Evolutionary conservation across 768 basidiomycete genomes (phyloP), one percentile per base, ranked within the genome.

Genomic region (Pleurotus djamor): DNA sequence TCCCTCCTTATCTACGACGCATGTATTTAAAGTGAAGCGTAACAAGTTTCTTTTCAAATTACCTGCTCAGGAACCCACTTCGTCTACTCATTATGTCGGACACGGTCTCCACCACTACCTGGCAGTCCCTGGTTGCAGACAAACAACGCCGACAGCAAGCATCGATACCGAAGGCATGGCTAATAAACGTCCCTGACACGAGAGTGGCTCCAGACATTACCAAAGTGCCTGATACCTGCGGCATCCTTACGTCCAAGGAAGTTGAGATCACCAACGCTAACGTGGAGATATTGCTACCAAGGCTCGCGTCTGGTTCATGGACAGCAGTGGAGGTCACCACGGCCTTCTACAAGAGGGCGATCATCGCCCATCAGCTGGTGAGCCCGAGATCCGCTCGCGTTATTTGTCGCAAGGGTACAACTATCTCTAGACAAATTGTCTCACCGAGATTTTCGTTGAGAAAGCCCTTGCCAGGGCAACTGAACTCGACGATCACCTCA

Each of bases 391-490:
- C 21, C 21, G 21, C 3, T 28, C 44, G 16, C 5, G 16, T 47
- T 47, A 47, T 47, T 14, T 9, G 10, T n/a, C 45, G 9, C 16
- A 12, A 37, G 37, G 35, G 41, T 36, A 17, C 45, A 17, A 21
- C 48, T 17, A 49, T 17, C 38, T 52, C 48, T 65, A 91, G 89
- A 85, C 84, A 4, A 92, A 92, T 63, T 93, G 92, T 67, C 67
- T 94, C 38, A 93, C 91, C 0, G 91, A 93, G 69, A 85, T 92
- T n/a, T 92, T 90, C 65, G 80, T 92, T 54, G 87, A 92, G 21
- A 78, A 80, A 4, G 92, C 89, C 0, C 74, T 91, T 4, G 73
- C 71, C 12, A 78, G 85, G 8, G 92, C 93, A 2, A 71, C 77
- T 13, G 79, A 85, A 66, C 76, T 94, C 4, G 93, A 94, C 64